These are phyloP conservation scores for Aspergillus incahuasiensis DNA, from an alignment of 495 filamentous ascomycete species.

Conservation along the genomic window DNA sequence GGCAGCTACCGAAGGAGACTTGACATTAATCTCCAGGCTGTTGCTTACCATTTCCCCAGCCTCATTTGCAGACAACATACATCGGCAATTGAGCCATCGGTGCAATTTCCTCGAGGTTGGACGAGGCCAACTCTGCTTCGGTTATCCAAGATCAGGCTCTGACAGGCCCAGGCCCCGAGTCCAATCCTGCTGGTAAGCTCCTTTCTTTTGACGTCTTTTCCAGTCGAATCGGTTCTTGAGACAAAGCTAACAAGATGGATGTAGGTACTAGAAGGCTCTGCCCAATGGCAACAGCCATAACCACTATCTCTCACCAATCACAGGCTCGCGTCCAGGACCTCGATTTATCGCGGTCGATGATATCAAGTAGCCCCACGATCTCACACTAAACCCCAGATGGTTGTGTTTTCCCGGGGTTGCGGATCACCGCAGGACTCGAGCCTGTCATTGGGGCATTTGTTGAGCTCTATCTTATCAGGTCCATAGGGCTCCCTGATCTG, in stretches of 20 bases:
- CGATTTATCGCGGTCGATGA: neutral
- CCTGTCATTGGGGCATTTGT: slow-evolving; percentile 4
- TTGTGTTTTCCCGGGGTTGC: slow-evolving; percentile 13
- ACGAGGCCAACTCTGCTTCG: neutral
- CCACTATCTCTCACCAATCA: slow-evolving; percentile 14
- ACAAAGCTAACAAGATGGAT: neutral
- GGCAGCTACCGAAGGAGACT: no score
- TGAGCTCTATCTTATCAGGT: slow-evolving; percentile 12
- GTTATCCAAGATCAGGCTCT: neutral
- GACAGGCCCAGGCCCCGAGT: neutral
- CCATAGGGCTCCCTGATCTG: neutral
- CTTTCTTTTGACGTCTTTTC: no score
- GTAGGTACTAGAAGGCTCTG: neutral
- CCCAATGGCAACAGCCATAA: neutral
- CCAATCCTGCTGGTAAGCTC: neutral
- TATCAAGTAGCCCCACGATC: slow-evolving; percentile 1
- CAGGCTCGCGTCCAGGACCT: neutral
- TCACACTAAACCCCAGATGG: slow-evolving; percentile 11
- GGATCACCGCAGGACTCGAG: neutral
- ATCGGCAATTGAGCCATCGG: no score
- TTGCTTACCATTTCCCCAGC: no score
- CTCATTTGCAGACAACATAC: no score
- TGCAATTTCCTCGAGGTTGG: neutral
- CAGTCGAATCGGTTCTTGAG: neutral
- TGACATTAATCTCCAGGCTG: no score